Conservation (phyloP, 1,284 basidiomycete genomes). For the Acaromyces ingoldii region DNA sequence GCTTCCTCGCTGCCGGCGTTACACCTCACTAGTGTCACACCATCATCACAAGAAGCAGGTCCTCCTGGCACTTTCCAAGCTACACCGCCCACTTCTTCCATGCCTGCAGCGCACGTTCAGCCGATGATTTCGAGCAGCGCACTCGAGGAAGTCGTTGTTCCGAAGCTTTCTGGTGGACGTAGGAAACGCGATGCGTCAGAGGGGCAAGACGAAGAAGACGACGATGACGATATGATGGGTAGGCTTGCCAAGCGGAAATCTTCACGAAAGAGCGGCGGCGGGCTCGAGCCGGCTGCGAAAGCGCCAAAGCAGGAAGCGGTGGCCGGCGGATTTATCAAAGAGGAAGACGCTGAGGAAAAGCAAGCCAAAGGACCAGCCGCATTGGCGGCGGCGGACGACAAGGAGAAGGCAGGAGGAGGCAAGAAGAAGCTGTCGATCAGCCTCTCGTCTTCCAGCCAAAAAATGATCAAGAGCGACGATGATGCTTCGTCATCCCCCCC, state of each 20-base stretch:
- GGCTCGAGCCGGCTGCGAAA: not conserved
- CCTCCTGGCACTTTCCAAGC: not conserved
- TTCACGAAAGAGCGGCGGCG: not conserved
- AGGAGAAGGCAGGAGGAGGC: not conserved
- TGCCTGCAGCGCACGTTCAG: not conserved
- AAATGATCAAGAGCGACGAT: no score
- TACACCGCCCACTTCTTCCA: not conserved
- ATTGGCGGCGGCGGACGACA: not conserved
- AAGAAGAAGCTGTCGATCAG: constrained; percentile 4
- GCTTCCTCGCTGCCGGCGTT: not conserved
- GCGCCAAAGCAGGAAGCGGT: not conserved
- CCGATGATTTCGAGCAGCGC: not conserved
- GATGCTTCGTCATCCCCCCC: no score
- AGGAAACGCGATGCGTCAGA: constrained; percentile 2
- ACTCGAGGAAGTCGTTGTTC: not conserved
- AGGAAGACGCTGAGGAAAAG: not conserved
- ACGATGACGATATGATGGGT: constrained; percentile 7
- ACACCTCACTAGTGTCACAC: not conserved
- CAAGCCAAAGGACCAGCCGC: not conserved
- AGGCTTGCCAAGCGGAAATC: constrained; percentile 5
- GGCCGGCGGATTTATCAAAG: not conserved
- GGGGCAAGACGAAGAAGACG: constrained; percentile 5
- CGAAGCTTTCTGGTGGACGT: not conserved
- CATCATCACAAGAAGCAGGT: not conserved
- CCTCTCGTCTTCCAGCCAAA: not conserved